Percentiles rank a stretch among this genome's conserved stretches.
Conservation (phyloP, 2,329 filamentous ascomycete species). For the Xylaria sp. region DNA sequence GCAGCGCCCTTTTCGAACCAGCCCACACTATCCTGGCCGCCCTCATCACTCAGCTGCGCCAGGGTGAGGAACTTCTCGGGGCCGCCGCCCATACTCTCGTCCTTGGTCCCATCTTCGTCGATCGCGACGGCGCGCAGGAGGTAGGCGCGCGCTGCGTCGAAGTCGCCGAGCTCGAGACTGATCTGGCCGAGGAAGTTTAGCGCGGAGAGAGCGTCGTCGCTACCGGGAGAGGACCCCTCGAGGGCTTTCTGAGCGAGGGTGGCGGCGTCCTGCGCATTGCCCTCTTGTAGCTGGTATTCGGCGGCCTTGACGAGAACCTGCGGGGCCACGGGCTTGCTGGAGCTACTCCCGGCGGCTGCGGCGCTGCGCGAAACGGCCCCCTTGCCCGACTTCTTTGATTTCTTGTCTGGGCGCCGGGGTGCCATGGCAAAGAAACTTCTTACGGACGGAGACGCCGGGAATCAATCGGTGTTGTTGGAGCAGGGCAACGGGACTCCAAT, state of each 20-base stretch:
- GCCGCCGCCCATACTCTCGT: constrained; percentile 80
- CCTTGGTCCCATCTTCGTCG: constrained; percentile 78
- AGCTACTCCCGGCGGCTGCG: constrained; percentile 29
- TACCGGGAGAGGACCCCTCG: constrained; percentile 45
- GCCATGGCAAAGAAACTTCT: constrained; percentile 44
- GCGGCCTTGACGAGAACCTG: constrained; percentile 50
- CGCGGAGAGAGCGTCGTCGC: constrained; percentile 69
- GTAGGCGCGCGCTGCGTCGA: constrained; percentile 76
- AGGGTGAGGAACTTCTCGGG: constrained; percentile 96
- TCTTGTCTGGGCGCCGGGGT: constrained; percentile 50
- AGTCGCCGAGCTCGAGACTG: constrained; percentile 82
- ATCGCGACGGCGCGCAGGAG: constrained; percentile 79
- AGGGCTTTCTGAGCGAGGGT: constrained; percentile 48
- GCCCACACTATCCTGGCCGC: constrained; percentile 71
- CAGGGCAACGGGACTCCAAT: background rate
- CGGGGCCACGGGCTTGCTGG: constrained; percentile 46
- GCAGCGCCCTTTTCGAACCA: constrained; percentile 79
- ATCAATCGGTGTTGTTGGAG: constrained; percentile 17
- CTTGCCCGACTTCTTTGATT: constrained; percentile 48
- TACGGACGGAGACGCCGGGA: constrained; percentile 18
- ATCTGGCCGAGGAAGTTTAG: constrained; percentile 85
- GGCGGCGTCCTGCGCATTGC: constrained; percentile 48
- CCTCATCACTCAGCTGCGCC: constrained; percentile 84
- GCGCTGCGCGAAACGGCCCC: constrained; percentile 44
- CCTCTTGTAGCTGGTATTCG: constrained; percentile 49